Percentiles rank a stretch among this genome's conserved stretches.
phyloP scores from a whole-genome alignment of 257 asterid genomes.

The Gynochthodes officinalis region DNA sequence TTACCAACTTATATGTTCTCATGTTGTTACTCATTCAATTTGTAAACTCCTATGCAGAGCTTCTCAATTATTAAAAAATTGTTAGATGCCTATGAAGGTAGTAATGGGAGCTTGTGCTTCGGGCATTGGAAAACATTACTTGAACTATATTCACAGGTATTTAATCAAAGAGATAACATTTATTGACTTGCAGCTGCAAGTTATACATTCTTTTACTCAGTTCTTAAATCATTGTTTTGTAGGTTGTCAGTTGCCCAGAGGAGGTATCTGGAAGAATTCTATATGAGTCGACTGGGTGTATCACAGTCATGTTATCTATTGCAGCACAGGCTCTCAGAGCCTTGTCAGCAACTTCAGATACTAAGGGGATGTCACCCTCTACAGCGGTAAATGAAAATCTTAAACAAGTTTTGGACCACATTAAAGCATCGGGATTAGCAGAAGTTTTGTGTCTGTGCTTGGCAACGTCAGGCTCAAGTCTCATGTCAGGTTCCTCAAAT shows the following conservation, averaged over 20 bases:
- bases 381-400: conserved; percentile 42
- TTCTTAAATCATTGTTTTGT: conserved; percentile 29
- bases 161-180: conserved; percentile 18
- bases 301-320: conserved; percentile 71
- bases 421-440: conserved; percentile 59
- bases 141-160: conserved; percentile 78
- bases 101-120: conserved; percentile 49
- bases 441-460: conserved; percentile 67
- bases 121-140: conserved; percentile 71
- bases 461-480: conserved; percentile 83
- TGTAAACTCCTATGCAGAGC: conserved; percentile 53
- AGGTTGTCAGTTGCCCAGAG: conserved; percentile 62
- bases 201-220: conserved; percentile 13
- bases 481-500: conserved; percentile 82
- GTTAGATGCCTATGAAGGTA: conserved; percentile 59
- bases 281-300: conserved; percentile 78
- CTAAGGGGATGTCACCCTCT: conserved; percentile 42
- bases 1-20: too few relatives aligned
- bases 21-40: conserved; percentile 5
- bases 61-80: conserved; percentile 65
- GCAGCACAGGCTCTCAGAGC: conserved; percentile 69
- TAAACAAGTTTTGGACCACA: conserved; percentile 64
- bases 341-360: conserved; percentile 44
- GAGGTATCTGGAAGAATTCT: conserved; percentile 74
- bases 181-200: conserved; percentile 12